phyloP scores from a whole-genome alignment of 1,284 basidiomycete species.

The Omphalotus olearius region DNA sequence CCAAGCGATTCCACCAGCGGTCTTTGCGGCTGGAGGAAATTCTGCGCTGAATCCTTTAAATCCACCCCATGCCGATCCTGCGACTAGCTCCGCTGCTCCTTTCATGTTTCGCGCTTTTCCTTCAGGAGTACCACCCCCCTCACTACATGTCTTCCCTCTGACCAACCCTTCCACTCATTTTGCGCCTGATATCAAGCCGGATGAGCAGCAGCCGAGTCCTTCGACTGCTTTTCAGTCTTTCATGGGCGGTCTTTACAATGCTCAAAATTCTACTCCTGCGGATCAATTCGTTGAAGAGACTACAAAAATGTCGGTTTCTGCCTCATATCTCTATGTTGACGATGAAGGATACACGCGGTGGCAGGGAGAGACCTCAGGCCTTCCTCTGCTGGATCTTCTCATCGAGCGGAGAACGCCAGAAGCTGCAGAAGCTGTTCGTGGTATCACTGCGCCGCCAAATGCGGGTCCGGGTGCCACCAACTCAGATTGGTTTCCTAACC shows the following conservation, averaged over 20 bases:
- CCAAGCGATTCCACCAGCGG: conserved; percentile 74
- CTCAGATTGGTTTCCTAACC: conserved; percentile 73
- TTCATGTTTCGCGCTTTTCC: conserved; percentile 52
- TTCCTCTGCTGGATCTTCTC: conserved; percentile 79
- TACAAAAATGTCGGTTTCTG: conserved; percentile 57
- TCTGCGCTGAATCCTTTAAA: conserved; percentile 18
- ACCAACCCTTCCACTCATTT: conserved; percentile 78
- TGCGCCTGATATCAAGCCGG: conserved; percentile 32
- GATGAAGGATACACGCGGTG: conserved; percentile 80
- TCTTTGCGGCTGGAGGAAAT: conserved; percentile 54
- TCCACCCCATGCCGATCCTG: conserved; percentile 28
- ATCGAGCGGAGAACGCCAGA: conserved; percentile 48
- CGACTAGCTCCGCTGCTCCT: conserved; percentile 42
- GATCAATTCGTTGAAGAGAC: conserved; percentile 55
- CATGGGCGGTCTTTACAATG: conserved; percentile 29
- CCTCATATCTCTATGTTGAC: conserved; percentile 78
- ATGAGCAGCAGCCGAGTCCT: conserved; percentile 42
- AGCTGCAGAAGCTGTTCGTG: conserved; percentile 21
- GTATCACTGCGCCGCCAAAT: conserved; percentile 8
- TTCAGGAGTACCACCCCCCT: conserved; percentile 70
- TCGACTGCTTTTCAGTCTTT: conserved; percentile 37
- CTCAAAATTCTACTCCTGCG: conserved; percentile 21
- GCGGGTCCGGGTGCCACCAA: conserved; percentile 25
- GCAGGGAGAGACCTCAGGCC: conserved; percentile 88
- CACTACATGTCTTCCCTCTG: conserved; percentile 68